Percentiles rank a stretch among this genome's conserved stretches.
Evolutionary conservation across 306 rosid species (phyloP).

Genomic region (Datisca glomerata): DNA sequence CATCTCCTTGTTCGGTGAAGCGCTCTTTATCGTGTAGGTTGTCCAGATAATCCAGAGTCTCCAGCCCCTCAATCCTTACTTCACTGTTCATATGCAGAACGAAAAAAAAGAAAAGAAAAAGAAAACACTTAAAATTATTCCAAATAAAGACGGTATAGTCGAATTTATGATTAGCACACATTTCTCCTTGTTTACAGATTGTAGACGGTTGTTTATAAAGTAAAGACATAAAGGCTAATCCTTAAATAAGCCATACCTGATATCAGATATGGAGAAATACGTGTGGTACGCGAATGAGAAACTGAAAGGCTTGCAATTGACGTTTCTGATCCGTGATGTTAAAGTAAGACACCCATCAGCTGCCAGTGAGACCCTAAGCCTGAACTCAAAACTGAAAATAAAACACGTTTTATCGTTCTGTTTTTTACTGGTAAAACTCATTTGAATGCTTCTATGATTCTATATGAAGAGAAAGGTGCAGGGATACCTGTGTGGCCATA

Average conservation of each 20-base stretch:
- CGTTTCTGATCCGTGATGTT: conserved; percentile 71
- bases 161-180: no score
- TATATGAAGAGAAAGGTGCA: no score
- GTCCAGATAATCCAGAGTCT: conserved; percentile 79
- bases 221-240: no score
- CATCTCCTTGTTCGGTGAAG: conserved; percentile 86
- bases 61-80: conserved; percentile 90
- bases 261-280: conserved; percentile 72
- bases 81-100: conserved; percentile 34
- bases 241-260: conserved; percentile 64
- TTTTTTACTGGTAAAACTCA: no score
- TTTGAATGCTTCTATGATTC: no score
- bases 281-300: conserved; percentile 75
- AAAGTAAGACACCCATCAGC: conserved; percentile 44
- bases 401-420: no score
- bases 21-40: conserved; percentile 54
- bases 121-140: background rate
- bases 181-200: no score
- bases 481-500: conserved; percentile 89
- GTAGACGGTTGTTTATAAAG: no score
- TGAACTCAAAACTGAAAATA: conserved; percentile 69
- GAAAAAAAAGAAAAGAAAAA: background rate
- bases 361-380: conserved; percentile 58
- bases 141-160: no score
- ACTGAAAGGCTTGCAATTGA: conserved; percentile 72